A percentile compares a stretch with the other conserved stretches of the same genome.
These are phyloP conservation scores for Acanthamoeba royreba DNA, from an alignment of 208 protist species.

Conservation along the genomic window DNA sequence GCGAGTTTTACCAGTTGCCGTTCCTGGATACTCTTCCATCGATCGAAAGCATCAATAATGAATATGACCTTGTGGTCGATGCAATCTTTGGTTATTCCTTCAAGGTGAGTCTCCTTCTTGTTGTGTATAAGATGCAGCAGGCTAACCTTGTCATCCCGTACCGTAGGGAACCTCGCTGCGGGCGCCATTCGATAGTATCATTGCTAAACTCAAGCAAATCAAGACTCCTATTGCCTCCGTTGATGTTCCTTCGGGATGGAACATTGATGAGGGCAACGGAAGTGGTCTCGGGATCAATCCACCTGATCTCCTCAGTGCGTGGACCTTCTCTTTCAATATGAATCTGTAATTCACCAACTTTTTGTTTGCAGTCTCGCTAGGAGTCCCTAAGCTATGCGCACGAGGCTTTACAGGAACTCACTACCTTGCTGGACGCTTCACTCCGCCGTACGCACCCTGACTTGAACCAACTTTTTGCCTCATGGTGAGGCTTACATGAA, in stretches of 20 bases:
- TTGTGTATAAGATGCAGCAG: no score
- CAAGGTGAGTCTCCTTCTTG: slow-evolving; percentile 50
- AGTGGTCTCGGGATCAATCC: slow-evolving; percentile 45
- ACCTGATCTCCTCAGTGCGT: slow-evolving; percentile 23
- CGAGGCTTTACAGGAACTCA: slow-evolving; percentile 67
- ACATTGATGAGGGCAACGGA: slow-evolving; percentile 73
- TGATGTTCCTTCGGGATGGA: slow-evolving; percentile 73
- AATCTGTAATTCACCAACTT: neutral
- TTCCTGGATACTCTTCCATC: slow-evolving; percentile 53
- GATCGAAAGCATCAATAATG: neutral
- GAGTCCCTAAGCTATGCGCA: slow-evolving; percentile 77
- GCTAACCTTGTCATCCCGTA: no score
- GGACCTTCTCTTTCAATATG: neutral
- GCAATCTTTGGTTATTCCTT: slow-evolving; percentile 81
- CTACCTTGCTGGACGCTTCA: slow-evolving; percentile 78
- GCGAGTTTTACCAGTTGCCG: slow-evolving; percentile 24
- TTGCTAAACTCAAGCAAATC: slow-evolving; percentile 55
- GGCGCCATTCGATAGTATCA: slow-evolving; percentile 46
- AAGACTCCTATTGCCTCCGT: slow-evolving; percentile 45
- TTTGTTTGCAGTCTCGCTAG: slow-evolving; percentile 62
- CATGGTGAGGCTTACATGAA: neutral
- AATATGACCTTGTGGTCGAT: slow-evolving; percentile 72
- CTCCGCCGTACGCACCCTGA: slow-evolving; percentile 43
- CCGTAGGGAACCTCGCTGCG: neutral
- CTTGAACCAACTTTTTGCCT: neutral